phyloP scores from a whole-genome alignment of 306 rosid species.

The Argentina anserina region DNA sequence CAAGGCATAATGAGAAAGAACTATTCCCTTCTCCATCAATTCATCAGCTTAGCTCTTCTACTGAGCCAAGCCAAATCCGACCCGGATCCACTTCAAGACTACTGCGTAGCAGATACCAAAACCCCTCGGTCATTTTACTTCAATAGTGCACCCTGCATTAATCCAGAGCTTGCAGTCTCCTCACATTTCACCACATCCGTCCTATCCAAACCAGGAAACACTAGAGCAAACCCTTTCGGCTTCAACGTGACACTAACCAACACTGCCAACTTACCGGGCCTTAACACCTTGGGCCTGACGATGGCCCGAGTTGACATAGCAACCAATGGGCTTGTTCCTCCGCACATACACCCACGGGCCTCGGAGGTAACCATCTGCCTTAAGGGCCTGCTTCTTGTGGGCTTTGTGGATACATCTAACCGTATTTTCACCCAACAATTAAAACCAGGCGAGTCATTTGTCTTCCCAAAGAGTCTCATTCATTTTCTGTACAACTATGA shows the following conservation, averaged over 20 bases:
- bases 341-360: slow-evolving; percentile 70
- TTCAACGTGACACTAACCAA: slow-evolving; percentile 41
- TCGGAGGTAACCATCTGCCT: slow-evolving; percentile 45
- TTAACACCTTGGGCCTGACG: slow-evolving; percentile 66
- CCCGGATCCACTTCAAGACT: slow-evolving; percentile 66
- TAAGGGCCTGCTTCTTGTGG: slow-evolving; percentile 47
- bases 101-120: slow-evolving; percentile 57
- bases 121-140: slow-evolving; percentile 24
- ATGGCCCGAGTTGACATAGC: slow-evolving; percentile 52
- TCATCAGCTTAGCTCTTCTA: slow-evolving; percentile 24
- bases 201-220: slow-evolving; percentile 43
- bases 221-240: slow-evolving; percentile 34
- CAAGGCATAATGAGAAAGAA: slow-evolving; percentile 32
- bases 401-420: slow-evolving; percentile 51
- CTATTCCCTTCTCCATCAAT: slow-evolving; percentile 22
- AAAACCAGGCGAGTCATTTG: slow-evolving; percentile 57
- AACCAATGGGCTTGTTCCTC: slow-evolving; percentile 32
- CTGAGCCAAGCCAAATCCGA: slow-evolving; percentile 39
- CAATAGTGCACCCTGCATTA: slow-evolving; percentile 64
- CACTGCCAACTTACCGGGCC: slow-evolving; percentile 54
- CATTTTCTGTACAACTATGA: slow-evolving; percentile 57
- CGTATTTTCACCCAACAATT: slow-evolving; percentile 30
- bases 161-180: slow-evolving; percentile 42
- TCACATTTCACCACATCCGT: slow-evolving; percentile 53
- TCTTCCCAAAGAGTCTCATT: slow-evolving; percentile 55